These are phyloP conservation scores for Euphorbia schlechtendalii DNA, from an alignment of 441 rosid species.

Conservation along the genomic window DNA sequence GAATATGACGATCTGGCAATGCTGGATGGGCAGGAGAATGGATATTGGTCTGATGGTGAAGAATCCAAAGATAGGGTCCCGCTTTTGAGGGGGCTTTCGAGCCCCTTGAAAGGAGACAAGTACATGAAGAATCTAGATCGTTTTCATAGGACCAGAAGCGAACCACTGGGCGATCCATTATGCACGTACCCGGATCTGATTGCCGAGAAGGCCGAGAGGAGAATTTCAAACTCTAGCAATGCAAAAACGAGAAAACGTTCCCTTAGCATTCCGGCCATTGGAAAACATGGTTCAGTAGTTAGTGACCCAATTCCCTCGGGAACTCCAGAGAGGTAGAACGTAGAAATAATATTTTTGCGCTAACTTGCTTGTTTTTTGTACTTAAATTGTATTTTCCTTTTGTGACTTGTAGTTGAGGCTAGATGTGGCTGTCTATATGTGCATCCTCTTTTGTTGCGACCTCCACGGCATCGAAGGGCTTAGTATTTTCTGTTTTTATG, in stretches of 20 bases:
- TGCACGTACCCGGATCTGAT: slow-evolving; percentile 36
- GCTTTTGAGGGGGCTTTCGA: slow-evolving; percentile 21
- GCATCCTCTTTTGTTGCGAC: background rate
- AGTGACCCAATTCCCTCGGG: slow-evolving; percentile 44
- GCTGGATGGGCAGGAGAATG: slow-evolving; percentile 52
- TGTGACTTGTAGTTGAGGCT: background rate
- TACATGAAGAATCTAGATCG: slow-evolving; percentile 48
- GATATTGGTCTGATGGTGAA: slow-evolving; percentile 58
- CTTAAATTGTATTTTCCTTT: no score
- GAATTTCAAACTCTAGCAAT: slow-evolving; percentile 25
- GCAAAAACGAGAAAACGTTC: slow-evolving; percentile 52
- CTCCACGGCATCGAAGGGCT: slow-evolving; percentile 3
- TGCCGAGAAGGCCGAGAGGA: slow-evolving; percentile 34
- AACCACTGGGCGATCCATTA: slow-evolving; percentile 35
- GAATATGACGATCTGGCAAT: slow-evolving; percentile 92
- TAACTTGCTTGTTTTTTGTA: no score
- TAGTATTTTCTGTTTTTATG: background rate
- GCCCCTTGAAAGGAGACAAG: slow-evolving; percentile 34
- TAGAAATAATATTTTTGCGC: no score
- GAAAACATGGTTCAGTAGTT: slow-evolving; percentile 40
- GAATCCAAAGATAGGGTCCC: slow-evolving; percentile 31
- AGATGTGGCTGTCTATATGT: background rate
- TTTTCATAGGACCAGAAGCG: slow-evolving; percentile 40
- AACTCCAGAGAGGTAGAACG: slow-evolving; percentile 34
- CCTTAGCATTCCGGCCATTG: slow-evolving; percentile 59